phyloP scores from a whole-genome alignment of 495 filamentous ascomycete genomes.

The Friedmanniomyces simplex region DNA sequence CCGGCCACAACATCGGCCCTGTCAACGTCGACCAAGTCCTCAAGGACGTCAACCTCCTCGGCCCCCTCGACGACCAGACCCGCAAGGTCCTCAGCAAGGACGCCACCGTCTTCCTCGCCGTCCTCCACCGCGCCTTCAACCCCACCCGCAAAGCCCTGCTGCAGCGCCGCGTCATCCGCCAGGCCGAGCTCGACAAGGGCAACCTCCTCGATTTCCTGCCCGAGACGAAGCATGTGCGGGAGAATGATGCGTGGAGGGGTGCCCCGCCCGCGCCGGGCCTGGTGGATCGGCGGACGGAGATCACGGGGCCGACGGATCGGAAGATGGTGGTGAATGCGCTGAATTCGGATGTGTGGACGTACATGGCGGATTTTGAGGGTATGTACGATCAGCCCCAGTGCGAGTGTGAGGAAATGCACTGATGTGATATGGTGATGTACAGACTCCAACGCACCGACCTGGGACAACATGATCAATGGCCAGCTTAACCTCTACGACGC shows the following conservation, averaged over 20 bases:
- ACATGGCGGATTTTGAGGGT: slow-evolving; percentile 99
- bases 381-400: slow-evolving; percentile 43
- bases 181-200: slow-evolving; percentile 91
- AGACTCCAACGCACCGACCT: slow-evolving; percentile 96
- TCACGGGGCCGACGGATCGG: slow-evolving; percentile 92
- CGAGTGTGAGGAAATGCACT: neutral
- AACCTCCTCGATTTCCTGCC: slow-evolving; percentile 88
- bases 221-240: slow-evolving; percentile 91
- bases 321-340: slow-evolving; percentile 99
- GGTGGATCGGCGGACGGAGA: slow-evolving; percentile 93
- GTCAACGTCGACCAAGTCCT: slow-evolving; percentile 43
- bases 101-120: slow-evolving; percentile 83
- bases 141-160: slow-evolving; percentile 77
- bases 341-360: slow-evolving; percentile 97
- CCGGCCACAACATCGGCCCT: slow-evolving; percentile 7
- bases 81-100: slow-evolving; percentile 87
- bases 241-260: slow-evolving; percentile 88
- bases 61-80: slow-evolving; percentile 62
- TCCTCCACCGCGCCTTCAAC: slow-evolving; percentile 93
- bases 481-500: slow-evolving; percentile 98
- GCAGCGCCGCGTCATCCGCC: slow-evolving; percentile 73
- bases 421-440: neutral
- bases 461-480: slow-evolving; percentile 99
- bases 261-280: slow-evolving; percentile 88
- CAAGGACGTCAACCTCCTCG: slow-evolving; percentile 79